Evolutionary conservation across 805 yeast genomes (phyloP).

Genomic region (Cyberlindnera samutprakarnensis): DNA sequence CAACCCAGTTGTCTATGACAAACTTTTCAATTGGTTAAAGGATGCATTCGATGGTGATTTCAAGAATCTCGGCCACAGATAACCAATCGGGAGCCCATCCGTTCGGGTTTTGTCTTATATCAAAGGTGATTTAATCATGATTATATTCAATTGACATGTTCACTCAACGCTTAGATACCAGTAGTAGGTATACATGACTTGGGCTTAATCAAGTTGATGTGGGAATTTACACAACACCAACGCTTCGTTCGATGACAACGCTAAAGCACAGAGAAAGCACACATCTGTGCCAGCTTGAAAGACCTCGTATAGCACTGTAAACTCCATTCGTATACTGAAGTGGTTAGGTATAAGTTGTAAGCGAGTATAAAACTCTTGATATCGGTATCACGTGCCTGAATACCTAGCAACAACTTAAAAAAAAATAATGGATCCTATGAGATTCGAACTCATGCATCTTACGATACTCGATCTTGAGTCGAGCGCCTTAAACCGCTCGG

Average conservation of each 20-base stretch:
- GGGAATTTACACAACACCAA: too few species aligned
- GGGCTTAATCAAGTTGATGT: too few species aligned
- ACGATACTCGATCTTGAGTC: slow-evolving; percentile 19
- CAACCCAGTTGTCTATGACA: slow-evolving; percentile 57
- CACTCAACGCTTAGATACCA: too few species aligned
- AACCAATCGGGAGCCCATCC: not conserved
- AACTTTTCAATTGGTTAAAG: slow-evolving; percentile 54
- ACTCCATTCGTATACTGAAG: too few species aligned
- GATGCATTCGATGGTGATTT: slow-evolving; percentile 52
- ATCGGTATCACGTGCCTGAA: slow-evolving; percentile 61
- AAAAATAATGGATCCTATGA: slow-evolving; percentile 17
- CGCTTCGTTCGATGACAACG: too few species aligned
- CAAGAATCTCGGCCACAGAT: slow-evolving; percentile 17
- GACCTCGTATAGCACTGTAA: too few species aligned
- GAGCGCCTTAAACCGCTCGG: slow-evolving; percentile 20
- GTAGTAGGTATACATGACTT: too few species aligned
- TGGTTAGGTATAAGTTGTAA: too few species aligned
- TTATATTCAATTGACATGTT: too few species aligned
- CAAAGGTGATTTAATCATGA: too few species aligned
- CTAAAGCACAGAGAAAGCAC: too few species aligned
- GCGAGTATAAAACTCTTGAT: slow-evolving; percentile 13
- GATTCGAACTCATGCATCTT: slow-evolving; percentile 19
- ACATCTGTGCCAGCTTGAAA: too few species aligned
- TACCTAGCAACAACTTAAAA: slow-evolving; percentile 63
- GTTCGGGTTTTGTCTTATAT: not conserved